Conservation (phyloP, 768 basidiomycete species). For the Multifurca ochricompacta region DNA sequence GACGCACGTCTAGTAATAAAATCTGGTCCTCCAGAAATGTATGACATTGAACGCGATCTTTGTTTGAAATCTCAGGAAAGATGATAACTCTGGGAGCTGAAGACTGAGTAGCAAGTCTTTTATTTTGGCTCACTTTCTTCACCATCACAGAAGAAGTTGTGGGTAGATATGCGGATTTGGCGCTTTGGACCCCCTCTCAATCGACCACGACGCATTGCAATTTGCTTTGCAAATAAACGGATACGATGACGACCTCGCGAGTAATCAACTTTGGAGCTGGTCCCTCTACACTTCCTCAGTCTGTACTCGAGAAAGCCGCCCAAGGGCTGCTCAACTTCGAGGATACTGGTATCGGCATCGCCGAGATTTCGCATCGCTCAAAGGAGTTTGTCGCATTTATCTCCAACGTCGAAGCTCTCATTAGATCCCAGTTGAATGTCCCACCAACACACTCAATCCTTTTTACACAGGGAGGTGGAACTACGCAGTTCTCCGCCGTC, state of each 20-base stretch:
- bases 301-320: constrained; percentile 77
- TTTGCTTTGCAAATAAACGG: too few relatives aligned
- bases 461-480: constrained; percentile 93
- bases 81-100: neutral
- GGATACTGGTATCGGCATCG: constrained; percentile 88
- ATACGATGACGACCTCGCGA: constrained; percentile 39
- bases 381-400: constrained; percentile 76
- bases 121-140: constrained; percentile 4
- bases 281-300: constrained; percentile 84
- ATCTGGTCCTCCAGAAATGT: constrained; percentile 56
- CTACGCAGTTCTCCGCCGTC: constrained; percentile 84
- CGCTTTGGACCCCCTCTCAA: neutral
- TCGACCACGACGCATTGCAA: neutral
- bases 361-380: constrained; percentile 94
- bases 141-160: constrained; percentile 7
- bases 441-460: constrained; percentile 81
- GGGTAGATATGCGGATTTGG: too few relatives aligned
- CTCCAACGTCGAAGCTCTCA: constrained; percentile 49
- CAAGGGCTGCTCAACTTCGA: constrained; percentile 85
- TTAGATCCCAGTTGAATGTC: constrained; percentile 71
- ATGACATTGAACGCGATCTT: constrained; percentile 4
- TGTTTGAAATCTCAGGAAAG: constrained; percentile 11
- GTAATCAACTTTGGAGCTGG: constrained; percentile 91
- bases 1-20: constrained; percentile 48
- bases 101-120: neutral